Conservation (phyloP, 1,139 yeast species). For the Nadsonia commutata region DNA sequence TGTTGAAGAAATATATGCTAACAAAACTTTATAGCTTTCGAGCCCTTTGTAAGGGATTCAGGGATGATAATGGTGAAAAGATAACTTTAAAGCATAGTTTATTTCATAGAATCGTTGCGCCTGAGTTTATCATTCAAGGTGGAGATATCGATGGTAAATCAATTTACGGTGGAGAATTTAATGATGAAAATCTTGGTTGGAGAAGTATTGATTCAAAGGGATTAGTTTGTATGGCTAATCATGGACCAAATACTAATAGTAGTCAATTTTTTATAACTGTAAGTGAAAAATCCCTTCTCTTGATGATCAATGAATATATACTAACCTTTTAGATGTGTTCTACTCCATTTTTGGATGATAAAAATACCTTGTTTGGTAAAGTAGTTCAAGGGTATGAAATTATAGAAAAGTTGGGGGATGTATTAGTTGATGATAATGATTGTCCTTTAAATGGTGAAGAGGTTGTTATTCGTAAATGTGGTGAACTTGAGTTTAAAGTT, state of each 20-base stretch:
- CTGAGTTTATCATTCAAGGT: slow-evolving; percentile 64
- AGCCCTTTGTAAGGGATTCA: slow-evolving; percentile 21
- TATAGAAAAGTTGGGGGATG: slow-evolving; percentile 23
- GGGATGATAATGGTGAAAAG: slow-evolving; percentile 9
- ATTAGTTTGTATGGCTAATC: slow-evolving; percentile 47
- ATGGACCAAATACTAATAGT: slow-evolving; percentile 40
- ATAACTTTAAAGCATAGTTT: slow-evolving; percentile 27
- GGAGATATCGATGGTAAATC: slow-evolving; percentile 40
- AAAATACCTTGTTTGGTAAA: slow-evolving; percentile 58
- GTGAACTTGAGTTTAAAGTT: slow-evolving; percentile 24
- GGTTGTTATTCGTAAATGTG: slow-evolving; percentile 46
- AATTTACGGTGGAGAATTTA: slow-evolving; percentile 27
- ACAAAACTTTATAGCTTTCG: slow-evolving; percentile 11
- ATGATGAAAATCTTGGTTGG: slow-evolving; percentile 45
- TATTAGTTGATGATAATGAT: slow-evolving; percentile 20
- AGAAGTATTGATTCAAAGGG: slow-evolving; percentile 16
- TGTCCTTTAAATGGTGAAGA: slow-evolving; percentile 27
- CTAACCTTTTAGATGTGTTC: slow-evolving; percentile 9
- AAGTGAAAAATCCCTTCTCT: slow-evolving; percentile 3
- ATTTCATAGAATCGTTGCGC: slow-evolving; percentile 56
- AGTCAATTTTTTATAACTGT: slow-evolving; percentile 61
- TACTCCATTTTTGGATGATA: slow-evolving; percentile 35
- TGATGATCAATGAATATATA: not conserved
- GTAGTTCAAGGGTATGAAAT: slow-evolving; percentile 55
- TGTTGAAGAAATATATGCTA: not conserved